Base-by-base conservation (phyloP, 2,329 filamentous ascomycete genomes). In the Metarhizium guizhouense region DNA sequence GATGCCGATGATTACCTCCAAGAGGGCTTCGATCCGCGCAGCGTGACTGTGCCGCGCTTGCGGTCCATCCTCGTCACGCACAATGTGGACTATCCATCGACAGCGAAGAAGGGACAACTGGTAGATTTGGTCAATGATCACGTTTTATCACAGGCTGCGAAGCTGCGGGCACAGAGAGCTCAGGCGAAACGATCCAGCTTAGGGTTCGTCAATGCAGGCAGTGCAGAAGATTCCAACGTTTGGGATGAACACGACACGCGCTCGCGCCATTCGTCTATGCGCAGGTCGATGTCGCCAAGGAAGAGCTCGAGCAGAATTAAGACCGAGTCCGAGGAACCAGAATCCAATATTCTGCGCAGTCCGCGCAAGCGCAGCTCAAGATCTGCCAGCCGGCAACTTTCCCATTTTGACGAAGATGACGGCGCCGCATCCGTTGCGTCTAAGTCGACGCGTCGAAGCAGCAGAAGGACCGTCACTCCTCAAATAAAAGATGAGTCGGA, bases 11-110 rank as follows among this genome's bases (percentile, higher is more conserved):
- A 90, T 62, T 99, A 97, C 69, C 85, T 97, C 36, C 84, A 92
- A 67, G 81, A 89, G 54, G 89, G 83, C 64, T 97, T 96, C 69
- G 90, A 99, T 69, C 85, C 94, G 20, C 80, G 81, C 67, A 83
- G 81, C 60, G 82, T 97, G 60, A 97, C 91, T 1, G 85, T 97
- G 52, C 91, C 94, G 32, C 87, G 88, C 49, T 78, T 99, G 63
- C 89, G 94, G 65, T 93, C 88, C 51, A 95, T 97, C 61, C 83
- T 99, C 56, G 88, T 97, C 65, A 87, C 85, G 61, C 90, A 99
- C 74, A 88, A 91, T 68, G 77, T 97, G 65, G 75, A 84, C 42
- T 97, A 96, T 68, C 87, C 92, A 5, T 86, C 90, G 0, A 92
- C 86, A 4, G 91, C 94, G 13, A 99, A 97, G 75, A 99, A 99